Evolutionary conservation across 176 grass and related monocot species (phyloP).

Genomic region (Carex scoparia): DNA sequence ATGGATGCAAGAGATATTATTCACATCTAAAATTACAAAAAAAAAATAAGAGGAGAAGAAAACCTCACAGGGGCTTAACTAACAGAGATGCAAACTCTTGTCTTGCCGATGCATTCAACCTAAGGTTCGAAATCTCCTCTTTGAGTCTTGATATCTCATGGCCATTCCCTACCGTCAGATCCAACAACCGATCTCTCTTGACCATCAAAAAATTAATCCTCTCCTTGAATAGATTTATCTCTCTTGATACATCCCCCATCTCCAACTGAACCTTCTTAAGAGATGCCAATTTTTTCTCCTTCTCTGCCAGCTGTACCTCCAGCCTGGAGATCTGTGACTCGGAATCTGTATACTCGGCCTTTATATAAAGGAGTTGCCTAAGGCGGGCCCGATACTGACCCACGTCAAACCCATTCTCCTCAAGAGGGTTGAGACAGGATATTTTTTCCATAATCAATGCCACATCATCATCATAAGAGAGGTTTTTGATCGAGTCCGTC

Average conservation of each 20-base stretch:
- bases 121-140: not conserved
- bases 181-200: not conserved
- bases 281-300: not conserved
- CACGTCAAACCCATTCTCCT: slow-evolving; percentile 51
- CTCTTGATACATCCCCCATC: not conserved
- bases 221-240: not conserved
- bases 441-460: slow-evolving; percentile 32
- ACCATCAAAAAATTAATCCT: not conserved
- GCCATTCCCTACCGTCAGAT: not conserved
- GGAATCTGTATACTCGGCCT: not conserved
- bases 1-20: not conserved
- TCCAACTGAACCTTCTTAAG: not conserved
- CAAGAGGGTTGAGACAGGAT: slow-evolving; percentile 22
- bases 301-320: slow-evolving; percentile 5
- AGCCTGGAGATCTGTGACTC: not conserved
- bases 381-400: slow-evolving; percentile 23
- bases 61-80: not conserved
- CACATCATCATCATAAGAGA: slow-evolving; percentile 29
- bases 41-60: not conserved
- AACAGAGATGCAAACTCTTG: not conserved
- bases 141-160: not conserved
- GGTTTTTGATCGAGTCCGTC: slow-evolving; percentile 29
- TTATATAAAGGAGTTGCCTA: slow-evolving; percentile 22
- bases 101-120: not conserved
- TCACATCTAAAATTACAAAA: not conserved